Evolutionary conservation across 306 rosid species (phyloP), one percentile per base, ranked within the genome.

Genomic region (Hippophae gyantsensis): DNA sequence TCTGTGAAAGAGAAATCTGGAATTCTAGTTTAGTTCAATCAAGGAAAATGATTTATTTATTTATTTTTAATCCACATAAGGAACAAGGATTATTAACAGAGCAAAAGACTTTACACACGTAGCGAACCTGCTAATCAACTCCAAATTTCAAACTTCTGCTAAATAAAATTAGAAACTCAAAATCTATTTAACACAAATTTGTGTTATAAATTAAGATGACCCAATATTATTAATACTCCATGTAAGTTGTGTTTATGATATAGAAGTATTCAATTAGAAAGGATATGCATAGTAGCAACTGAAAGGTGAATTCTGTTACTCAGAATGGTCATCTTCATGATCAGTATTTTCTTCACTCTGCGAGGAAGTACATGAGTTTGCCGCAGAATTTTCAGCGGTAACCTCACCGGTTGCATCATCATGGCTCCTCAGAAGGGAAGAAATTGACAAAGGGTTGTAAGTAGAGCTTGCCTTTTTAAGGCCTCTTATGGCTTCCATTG

Each of bases 391-490:
- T 69, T 92, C 89, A 53, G 81, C 81, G n/a, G 96, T 92, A 61
- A 92, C 72, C 49, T 82, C 85, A 41, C 99, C 96, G 0, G 73
- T 69, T 62, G 78, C 99, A 52, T 79, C 85, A 42, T 86, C 93
- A 72, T 76, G 95, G 69, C 53, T 73, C 72, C 73, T 71, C 26
- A 69, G 63, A 43, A 80, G 86, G 54, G 87, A 76, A 10, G 99
- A 92, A 78, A 85, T 80, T 0, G 95, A 92, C 74, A 84, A 82
- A 1, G 90, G 94, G 59, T 86, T 88, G 71, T 74, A 62, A 42
- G 99, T 92, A 26, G 99, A 92, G 70, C 97, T 88, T 58, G 83
- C 90, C 61, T 77, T 88, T 46, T 82, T 93, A 73, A 92, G 89
- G 61, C 94, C 83, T 59, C 56, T 64, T 60, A 92, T 88, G 62